Conservation (phyloP, 176 grass and related monocot genomes). For the Eremochloa ophiuroides region DNA sequence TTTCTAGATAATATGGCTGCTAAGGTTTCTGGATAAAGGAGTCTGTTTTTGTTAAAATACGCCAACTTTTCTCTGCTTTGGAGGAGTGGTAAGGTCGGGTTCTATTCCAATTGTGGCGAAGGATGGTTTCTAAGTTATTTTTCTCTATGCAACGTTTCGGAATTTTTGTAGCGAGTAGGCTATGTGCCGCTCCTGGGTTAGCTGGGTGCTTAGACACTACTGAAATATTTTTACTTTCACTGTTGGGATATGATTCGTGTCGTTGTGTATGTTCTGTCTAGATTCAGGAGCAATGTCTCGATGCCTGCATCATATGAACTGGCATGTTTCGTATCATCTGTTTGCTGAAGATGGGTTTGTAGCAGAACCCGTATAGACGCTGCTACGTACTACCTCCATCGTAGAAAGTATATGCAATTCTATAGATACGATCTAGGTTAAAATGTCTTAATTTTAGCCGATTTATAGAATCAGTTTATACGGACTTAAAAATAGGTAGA, state of each 20-base stretch:
- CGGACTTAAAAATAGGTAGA: too few relatives aligned
- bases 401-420: too few relatives aligned
- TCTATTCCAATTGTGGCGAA: conserved; percentile 38
- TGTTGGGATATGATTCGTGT: background rate
- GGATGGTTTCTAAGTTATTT: conserved; percentile 23
- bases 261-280: background rate
- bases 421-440: too few relatives aligned
- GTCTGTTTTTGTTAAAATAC: conserved; percentile 43
- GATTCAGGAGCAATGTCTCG: background rate
- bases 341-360: too few relatives aligned
- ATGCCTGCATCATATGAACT: background rate
- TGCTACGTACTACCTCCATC: too few relatives aligned
- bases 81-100: conserved; percentile 33
- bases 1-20: conserved; percentile 18
- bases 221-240: conserved; percentile 19
- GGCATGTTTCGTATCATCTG: background rate
- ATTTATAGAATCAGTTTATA: too few relatives aligned
- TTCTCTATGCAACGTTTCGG: conserved; percentile 30
- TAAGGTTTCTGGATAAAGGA: conserved; percentile 30
- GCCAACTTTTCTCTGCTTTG: conserved; percentile 37
- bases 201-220: conserved; percentile 23
- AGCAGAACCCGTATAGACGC: too few relatives aligned
- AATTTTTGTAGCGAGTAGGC: conserved; percentile 44
- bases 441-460: too few relatives aligned
- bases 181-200: conserved; percentile 23